Conservation (phyloP, 768 basidiomycete species). For the Galerina marginata region DNA sequence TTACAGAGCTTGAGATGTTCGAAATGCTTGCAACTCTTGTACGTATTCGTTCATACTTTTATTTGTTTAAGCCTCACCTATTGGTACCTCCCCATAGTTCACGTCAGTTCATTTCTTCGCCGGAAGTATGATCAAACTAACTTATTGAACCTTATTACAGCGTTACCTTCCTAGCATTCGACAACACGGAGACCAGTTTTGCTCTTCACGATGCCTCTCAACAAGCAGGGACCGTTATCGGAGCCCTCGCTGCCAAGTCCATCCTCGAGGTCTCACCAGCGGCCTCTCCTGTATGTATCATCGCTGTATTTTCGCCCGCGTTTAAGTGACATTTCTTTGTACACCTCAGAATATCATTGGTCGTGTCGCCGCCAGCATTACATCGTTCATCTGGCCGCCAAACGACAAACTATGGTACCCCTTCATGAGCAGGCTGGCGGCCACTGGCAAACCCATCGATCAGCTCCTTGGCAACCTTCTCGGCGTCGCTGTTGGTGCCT, state of each 20-base stretch:
- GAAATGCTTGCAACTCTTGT: constrained; percentile 46
- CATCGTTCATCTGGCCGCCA: constrained; percentile 34
- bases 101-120: constrained; percentile 7
- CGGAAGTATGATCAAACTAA: neutral
- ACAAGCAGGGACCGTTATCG: constrained; percentile 12
- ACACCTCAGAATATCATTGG: constrained; percentile 33
- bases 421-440: constrained; percentile 44
- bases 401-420: constrained; percentile 38
- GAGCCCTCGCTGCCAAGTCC: constrained; percentile 7
- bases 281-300: constrained; percentile 15
- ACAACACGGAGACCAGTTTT: constrained; percentile 12
- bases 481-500: constrained; percentile 50
- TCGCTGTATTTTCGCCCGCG: neutral
- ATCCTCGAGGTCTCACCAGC: constrained; percentile 12
- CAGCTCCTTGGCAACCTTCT: constrained; percentile 50
- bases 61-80: no score
- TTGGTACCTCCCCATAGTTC: no score
- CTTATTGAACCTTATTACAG: neutral
- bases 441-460: constrained; percentile 41
- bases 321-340: neutral
- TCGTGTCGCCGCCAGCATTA: constrained; percentile 27
- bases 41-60: constrained; percentile 14
- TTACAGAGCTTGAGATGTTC: constrained; percentile 53
- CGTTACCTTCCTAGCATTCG: constrained; percentile 16
- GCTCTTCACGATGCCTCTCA: constrained; percentile 14